Conservation (phyloP, 441 rosid genomes). For the Adansonia gregorii region DNA sequence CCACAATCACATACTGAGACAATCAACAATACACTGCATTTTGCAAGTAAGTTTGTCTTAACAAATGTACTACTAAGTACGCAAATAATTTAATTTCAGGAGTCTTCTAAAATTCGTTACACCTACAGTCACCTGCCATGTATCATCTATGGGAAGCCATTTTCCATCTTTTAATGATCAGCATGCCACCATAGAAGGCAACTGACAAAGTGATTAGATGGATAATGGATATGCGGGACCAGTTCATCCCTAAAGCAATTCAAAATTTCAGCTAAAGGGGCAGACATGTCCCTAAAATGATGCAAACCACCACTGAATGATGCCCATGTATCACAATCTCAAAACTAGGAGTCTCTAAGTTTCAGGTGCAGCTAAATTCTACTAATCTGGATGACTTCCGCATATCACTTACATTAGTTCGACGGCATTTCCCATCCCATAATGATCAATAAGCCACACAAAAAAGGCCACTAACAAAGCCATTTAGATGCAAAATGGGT, state of each 20-base stretch:
- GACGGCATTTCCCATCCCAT: neutral
- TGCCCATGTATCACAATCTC: neutral
- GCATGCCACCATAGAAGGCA: conserved; percentile 26
- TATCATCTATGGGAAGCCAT: neutral
- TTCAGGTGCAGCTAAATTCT: neutral
- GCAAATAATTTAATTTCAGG: neutral
- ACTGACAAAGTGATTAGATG: conserved; percentile 48
- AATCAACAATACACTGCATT: neutral
- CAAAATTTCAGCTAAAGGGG: conserved; percentile 32
- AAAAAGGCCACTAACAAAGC: neutral
- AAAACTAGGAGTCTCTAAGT: neutral
- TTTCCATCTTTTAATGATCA: conserved; percentile 45
- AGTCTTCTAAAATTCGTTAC: neutral
- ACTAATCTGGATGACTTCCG: neutral
- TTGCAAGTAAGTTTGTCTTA: neutral
- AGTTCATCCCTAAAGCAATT: conserved; percentile 41
- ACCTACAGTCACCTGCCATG: neutral
- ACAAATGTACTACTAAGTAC: neutral
- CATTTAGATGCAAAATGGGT: conserved; percentile 22
- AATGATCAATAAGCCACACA: conserved; percentile 4
- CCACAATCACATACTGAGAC: neutral
- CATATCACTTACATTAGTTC: neutral
- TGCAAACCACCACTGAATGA: neutral
- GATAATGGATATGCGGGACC: conserved; percentile 35
- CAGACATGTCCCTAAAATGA: conserved; percentile 28